Conservation (phyloP, 2,329 filamentous ascomycete species). For the Ceratocystis colombiana region DNA sequence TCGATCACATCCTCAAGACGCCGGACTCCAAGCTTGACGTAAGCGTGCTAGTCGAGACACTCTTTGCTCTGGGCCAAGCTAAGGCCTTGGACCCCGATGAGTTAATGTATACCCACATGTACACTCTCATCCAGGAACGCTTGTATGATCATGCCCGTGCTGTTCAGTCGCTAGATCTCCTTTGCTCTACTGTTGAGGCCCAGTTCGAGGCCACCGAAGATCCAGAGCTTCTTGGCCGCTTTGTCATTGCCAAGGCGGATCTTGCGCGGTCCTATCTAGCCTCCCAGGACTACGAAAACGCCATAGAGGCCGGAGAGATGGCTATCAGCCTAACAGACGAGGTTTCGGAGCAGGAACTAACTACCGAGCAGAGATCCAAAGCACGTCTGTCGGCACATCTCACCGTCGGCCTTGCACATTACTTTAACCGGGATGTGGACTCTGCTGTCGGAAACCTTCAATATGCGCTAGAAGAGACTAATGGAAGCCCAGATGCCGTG, state of each 20-base stretch:
- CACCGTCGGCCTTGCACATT: conserved; percentile 73
- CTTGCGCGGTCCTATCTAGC: conserved; percentile 76
- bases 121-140: conserved; percentile 71
- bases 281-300: conserved; percentile 51
- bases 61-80: conserved; percentile 81
- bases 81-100: conserved; percentile 60
- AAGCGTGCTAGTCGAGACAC: conserved; percentile 65
- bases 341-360: conserved; percentile 55
- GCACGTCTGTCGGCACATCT: conserved; percentile 75
- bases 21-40: conserved; percentile 39
- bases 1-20: conserved; percentile 64
- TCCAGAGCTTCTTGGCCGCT: conserved; percentile 58
- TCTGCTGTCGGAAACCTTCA: conserved; percentile 71
- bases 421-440: conserved; percentile 55
- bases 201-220: conserved; percentile 82
- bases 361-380: conserved; percentile 53
- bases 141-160: conserved; percentile 58
- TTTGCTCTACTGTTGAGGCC: conserved; percentile 62
- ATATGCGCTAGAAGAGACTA: conserved; percentile 64
- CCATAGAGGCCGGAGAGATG: conserved; percentile 69
- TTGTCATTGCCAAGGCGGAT: conserved; percentile 76
- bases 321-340: conserved; percentile 70
- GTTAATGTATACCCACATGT: conserved; percentile 64
- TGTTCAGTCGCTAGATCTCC: conserved; percentile 50
- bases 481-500: conserved; percentile 67